These are phyloP conservation scores for Zhuliangozyma blackwelliae DNA, from an alignment of 1,139 yeast species.

Conservation along the genomic window DNA sequence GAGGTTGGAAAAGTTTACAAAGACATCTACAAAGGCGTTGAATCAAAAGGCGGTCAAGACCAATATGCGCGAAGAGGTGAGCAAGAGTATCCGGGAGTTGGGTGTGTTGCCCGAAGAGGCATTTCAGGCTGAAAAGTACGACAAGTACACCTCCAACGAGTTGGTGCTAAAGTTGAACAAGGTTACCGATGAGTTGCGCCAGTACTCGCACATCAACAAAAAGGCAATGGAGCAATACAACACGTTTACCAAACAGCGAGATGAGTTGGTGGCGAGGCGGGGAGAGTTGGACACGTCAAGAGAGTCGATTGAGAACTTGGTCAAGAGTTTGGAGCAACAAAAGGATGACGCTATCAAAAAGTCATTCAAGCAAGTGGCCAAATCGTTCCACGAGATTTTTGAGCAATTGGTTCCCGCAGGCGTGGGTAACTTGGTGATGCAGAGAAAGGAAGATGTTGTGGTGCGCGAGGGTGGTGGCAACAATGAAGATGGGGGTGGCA, in stretches of 20 bases:
- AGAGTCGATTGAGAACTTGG: constrained; percentile 67
- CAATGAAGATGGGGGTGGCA: constrained; percentile 16
- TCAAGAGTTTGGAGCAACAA: constrained; percentile 67
- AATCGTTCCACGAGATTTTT: constrained; percentile 69
- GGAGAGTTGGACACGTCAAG: constrained; percentile 69
- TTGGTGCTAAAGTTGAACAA: constrained; percentile 53
- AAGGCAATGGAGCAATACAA: constrained; percentile 85
- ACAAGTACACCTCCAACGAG: constrained; percentile 47
- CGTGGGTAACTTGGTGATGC: constrained; percentile 69
- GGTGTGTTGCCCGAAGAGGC: constrained; percentile 91
- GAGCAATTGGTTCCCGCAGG: constrained; percentile 83
- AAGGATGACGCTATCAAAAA: constrained; percentile 79
- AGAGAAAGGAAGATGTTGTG: constrained; percentile 21
- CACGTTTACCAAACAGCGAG: constrained; percentile 70
- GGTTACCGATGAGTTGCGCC: constrained; percentile 54
- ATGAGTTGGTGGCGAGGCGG: constrained; percentile 60
- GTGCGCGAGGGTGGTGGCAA: constrained; percentile 6
- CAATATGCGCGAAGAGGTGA: constrained; percentile 67
- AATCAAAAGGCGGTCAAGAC: constrained; percentile 60
- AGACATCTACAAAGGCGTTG: constrained; percentile 60
- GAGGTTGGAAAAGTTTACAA: constrained; percentile 59
- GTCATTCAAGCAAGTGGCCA: constrained; percentile 74
- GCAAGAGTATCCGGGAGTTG: constrained; percentile 70
- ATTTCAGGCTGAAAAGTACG: constrained; percentile 39
- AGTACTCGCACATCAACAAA: constrained; percentile 77